These are phyloP conservation scores for Tylopilus sp. DNA, from an alignment of 768 basidiomycete genomes.

Conservation along the genomic window DNA sequence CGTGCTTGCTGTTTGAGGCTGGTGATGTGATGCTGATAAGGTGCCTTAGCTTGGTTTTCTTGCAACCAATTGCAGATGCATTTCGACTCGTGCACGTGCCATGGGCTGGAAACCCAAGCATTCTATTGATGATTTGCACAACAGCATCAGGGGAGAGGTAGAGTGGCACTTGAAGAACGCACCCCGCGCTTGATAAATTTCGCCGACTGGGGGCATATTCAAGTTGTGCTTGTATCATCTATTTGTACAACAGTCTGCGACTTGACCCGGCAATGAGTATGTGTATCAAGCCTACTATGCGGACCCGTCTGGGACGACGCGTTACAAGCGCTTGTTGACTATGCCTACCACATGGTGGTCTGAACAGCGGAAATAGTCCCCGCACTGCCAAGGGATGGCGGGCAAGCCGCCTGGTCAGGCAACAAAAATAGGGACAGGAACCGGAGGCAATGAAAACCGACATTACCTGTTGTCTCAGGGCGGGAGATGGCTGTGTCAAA, in stretches of 20 bases:
- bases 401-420: too few relatives aligned
- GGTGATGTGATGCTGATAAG: background rate
- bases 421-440: too few relatives aligned
- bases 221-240: background rate
- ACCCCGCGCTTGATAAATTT: background rate
- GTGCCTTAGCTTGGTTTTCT: constrained; percentile 10
- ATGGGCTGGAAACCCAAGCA: constrained; percentile 33
- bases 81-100: constrained; percentile 16
- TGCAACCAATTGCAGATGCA: constrained; percentile 23
- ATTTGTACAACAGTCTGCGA: background rate
- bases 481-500: too few relatives aligned
- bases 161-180: constrained; percentile 16
- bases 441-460: too few relatives aligned
- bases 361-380: too few relatives aligned
- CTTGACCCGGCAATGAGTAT: background rate
- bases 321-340: too few relatives aligned
- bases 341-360: too few relatives aligned
- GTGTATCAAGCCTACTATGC: too few relatives aligned
- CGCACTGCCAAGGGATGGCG: too few relatives aligned
- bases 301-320: too few relatives aligned
- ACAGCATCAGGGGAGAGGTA: constrained; percentile 18
- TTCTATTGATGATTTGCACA: constrained; percentile 24
- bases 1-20: background rate
- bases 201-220: background rate
- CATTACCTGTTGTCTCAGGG: too few relatives aligned